Conservation (phyloP, 805 yeast genomes). For the Cyberlindnera lachancei region DNA sequence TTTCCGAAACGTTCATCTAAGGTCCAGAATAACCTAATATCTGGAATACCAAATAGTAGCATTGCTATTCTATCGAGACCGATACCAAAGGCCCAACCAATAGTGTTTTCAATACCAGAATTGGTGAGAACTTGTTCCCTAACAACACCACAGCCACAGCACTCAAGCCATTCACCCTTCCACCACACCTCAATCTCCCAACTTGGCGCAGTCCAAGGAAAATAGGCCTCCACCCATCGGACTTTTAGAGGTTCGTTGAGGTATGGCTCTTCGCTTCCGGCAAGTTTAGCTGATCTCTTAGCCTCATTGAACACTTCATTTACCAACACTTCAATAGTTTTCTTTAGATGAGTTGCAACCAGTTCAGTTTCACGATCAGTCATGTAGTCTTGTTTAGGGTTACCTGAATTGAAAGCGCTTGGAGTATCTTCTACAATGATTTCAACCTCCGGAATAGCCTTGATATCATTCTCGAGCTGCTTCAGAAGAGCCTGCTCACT, state of each 20-base stretch:
- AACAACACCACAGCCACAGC: slow-evolving; percentile 94
- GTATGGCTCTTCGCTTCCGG: slow-evolving; percentile 54
- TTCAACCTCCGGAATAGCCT: slow-evolving; percentile 54
- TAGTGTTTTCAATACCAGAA: slow-evolving; percentile 57
- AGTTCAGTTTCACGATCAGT: slow-evolving; percentile 59
- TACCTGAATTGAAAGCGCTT: slow-evolving; percentile 45
- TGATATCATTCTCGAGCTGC: slow-evolving; percentile 51
- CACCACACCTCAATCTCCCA: slow-evolving; percentile 99
- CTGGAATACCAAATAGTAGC: slow-evolving; percentile 93
- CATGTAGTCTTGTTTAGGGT: slow-evolving; percentile 82
- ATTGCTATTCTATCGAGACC: slow-evolving; percentile 95
- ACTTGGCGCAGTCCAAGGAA: slow-evolving; percentile 98
- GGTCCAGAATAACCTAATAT: slow-evolving; percentile 91
- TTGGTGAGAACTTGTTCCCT: slow-evolving; percentile 67
- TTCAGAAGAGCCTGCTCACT: slow-evolving; percentile 28
- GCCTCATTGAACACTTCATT: slow-evolving; percentile 76
- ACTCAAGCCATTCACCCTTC: slow-evolving; percentile 97
- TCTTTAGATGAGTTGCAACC: slow-evolving; percentile 70
- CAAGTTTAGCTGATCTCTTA: slow-evolving; percentile 47
- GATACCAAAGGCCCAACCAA: slow-evolving; percentile 98
- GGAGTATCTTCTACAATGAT: slow-evolving; percentile 73
- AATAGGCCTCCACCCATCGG: slow-evolving; percentile 91
- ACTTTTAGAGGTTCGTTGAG: slow-evolving; percentile 71
- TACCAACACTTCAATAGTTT: slow-evolving; percentile 78
- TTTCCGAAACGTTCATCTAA: slow-evolving; percentile 63